Conservation (phyloP, 2,329 filamentous ascomycete genomes). For the Magnaporthiopsis poae region DNA sequence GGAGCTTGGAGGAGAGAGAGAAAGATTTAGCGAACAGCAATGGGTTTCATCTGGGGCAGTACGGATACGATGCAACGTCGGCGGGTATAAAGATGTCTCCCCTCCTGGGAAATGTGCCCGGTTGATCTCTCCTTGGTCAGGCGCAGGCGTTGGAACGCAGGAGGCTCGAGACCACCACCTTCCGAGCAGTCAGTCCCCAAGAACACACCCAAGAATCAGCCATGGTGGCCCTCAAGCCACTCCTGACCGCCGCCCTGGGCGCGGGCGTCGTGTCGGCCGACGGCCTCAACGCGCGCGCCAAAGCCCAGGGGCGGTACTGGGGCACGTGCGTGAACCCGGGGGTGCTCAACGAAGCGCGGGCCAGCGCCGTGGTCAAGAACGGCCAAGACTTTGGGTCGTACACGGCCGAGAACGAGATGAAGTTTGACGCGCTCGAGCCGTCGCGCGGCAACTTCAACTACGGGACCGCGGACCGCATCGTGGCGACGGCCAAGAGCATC, state of each 20-base stretch:
- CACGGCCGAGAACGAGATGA: slow-evolving; percentile 46
- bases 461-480: slow-evolving; percentile 35
- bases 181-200: neutral
- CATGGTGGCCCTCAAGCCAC: neutral
- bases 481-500: slow-evolving; percentile 23
- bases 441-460: slow-evolving; percentile 41
- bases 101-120: neutral
- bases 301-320: slow-evolving; percentile 36
- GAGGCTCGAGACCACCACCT: neutral
- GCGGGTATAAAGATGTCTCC: neutral
- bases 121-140: neutral
- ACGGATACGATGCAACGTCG: too few relatives aligned
- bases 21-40: neutral
- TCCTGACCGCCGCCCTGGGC: neutral
- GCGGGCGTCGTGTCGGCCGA: slow-evolving; percentile 6
- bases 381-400: slow-evolving; percentile 45
- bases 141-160: neutral
- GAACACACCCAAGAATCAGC: neutral
- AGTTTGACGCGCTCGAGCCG: slow-evolving; percentile 47
- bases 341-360: slow-evolving; percentile 36
- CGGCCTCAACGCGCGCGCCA: slow-evolving; percentile 9
- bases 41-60: neutral
- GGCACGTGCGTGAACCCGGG: slow-evolving; percentile 52
- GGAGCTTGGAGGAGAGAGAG: too few relatives aligned
- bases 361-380: slow-evolving; percentile 39